These are phyloP conservation scores for Mucor racemosus DNA, from an alignment of 371 early-diverging fungal genomes.

Conservation along the genomic window DNA sequence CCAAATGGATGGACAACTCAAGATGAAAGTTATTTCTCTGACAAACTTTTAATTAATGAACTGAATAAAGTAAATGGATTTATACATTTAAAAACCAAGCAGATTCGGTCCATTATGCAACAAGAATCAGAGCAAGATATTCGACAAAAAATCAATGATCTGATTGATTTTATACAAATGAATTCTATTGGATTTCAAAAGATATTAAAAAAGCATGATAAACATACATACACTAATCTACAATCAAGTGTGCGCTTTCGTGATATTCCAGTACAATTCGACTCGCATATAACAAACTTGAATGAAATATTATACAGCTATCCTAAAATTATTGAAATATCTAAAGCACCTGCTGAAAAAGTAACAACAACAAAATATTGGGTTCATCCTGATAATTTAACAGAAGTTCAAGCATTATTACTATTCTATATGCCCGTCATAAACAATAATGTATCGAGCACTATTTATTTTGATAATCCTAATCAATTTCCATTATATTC, in stretches of 20 bases:
- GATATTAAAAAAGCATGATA: slow-evolving; percentile 95
- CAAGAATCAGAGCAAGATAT: slow-evolving; percentile 29
- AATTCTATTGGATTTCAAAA: slow-evolving; percentile 93
- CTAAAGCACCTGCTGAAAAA: neutral
- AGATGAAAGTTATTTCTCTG: slow-evolving; percentile 20
- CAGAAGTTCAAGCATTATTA: slow-evolving; percentile 24
- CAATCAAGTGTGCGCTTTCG: neutral
- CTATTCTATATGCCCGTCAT: slow-evolving; percentile 20
- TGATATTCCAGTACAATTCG: slow-evolving; percentile 5
- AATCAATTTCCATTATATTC: slow-evolving; percentile 15
- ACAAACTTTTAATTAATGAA: slow-evolving; percentile 2
- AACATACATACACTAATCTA: slow-evolving; percentile 61
- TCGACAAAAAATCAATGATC: slow-evolving; percentile 72
- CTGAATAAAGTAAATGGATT: slow-evolving; percentile 16
- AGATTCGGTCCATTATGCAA: slow-evolving; percentile 8
- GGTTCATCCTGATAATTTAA: slow-evolving; percentile 27
- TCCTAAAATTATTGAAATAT: neutral
- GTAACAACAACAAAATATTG: slow-evolving; percentile 53
- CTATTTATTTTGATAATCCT: slow-evolving; percentile 26
- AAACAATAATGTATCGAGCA: neutral
- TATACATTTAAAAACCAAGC: slow-evolving; percentile 16
- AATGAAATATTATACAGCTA: neutral
- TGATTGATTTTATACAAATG: slow-evolving; percentile 85
- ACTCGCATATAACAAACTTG: neutral
- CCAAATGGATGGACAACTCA: slow-evolving; percentile 11